These are phyloP conservation scores for Pythium coloratum DNA, from an alignment of 352 stramenopile genomes.

Conservation along the genomic window DNA sequence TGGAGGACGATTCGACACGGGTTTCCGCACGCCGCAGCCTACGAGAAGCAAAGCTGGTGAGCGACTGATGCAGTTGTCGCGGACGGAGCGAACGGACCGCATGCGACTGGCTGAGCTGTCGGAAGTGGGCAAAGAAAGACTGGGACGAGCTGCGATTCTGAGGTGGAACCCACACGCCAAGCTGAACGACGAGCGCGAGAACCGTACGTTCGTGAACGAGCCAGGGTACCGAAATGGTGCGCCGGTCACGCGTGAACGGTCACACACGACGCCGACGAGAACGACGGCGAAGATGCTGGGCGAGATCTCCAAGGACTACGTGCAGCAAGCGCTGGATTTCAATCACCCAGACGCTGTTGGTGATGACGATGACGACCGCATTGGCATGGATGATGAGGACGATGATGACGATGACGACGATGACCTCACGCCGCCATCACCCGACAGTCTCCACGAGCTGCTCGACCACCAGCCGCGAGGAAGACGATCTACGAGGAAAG, in stretches of 20 bases:
- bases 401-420: constrained; percentile 26
- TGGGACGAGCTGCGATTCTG: constrained; percentile 35
- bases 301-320: constrained; percentile 69
- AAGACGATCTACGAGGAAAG: constrained; percentile 40
- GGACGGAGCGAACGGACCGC: constrained; percentile 60
- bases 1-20: constrained; percentile 23
- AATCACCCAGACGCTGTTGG: constrained; percentile 31
- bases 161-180: constrained; percentile 51
- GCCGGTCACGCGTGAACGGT: constrained; percentile 22
- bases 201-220: constrained; percentile 24
- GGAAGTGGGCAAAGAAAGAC: constrained; percentile 58
- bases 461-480: constrained; percentile 24
- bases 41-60: constrained; percentile 41
- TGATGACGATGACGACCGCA: constrained; percentile 16
- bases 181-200: constrained; percentile 3
- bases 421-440: constrained; percentile 15
- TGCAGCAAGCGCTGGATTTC: constrained; percentile 76
- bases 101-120: constrained; percentile 80
- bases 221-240: constrained; percentile 4
- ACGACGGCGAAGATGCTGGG: constrained; percentile 62
- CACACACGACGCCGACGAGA: constrained; percentile 36
- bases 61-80: constrained; percentile 49
- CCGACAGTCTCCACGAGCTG: constrained; percentile 15
- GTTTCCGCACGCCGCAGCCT: constrained; percentile 39
- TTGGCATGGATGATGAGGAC: constrained; percentile 18